A percentile compares a stretch with the other conserved stretches of the same genome.
phyloP scores from a whole-genome alignment of 192 early-diverging fungal genomes.

The Oehlia diaphana region DNA sequence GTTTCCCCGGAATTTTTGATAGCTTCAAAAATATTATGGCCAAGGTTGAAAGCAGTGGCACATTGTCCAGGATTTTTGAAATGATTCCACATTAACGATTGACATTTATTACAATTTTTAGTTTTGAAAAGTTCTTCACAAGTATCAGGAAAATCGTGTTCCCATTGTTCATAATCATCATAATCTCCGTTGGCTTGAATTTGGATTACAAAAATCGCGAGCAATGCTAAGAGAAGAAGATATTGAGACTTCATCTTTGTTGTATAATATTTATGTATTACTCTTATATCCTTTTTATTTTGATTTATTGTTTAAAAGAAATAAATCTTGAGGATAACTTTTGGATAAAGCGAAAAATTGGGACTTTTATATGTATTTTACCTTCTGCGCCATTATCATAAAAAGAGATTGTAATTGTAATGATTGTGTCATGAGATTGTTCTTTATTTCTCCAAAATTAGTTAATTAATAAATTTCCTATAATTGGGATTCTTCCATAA shows the following conservation, averaged over 20 bases:
- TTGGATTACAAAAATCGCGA: background rate
- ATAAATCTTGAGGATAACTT: too few relatives aligned
- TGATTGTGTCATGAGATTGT: too few relatives aligned
- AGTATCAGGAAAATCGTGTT: background rate
- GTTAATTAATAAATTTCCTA: too few relatives aligned
- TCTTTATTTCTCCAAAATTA: too few relatives aligned
- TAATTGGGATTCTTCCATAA: too few relatives aligned
- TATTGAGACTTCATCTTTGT: background rate
- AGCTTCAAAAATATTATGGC: background rate
- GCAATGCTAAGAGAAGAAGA: background rate
- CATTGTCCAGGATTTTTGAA: background rate
- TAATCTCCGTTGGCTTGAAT: background rate
- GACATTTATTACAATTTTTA: background rate
- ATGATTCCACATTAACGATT: background rate
- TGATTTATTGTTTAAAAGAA: too few relatives aligned
- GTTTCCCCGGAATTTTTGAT: background rate
- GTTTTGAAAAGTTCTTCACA: background rate
- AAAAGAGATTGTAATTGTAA: too few relatives aligned
- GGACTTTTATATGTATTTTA: too few relatives aligned
- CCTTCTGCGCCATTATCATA: too few relatives aligned
- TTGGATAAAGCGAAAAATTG: too few relatives aligned
- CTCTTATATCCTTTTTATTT: too few relatives aligned
- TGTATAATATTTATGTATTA: too few relatives aligned
- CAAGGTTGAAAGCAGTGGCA: background rate
- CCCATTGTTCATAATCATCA: background rate